Base-by-base conservation (phyloP, 257 asterid species). In the Solanum etuberosum region DNA sequence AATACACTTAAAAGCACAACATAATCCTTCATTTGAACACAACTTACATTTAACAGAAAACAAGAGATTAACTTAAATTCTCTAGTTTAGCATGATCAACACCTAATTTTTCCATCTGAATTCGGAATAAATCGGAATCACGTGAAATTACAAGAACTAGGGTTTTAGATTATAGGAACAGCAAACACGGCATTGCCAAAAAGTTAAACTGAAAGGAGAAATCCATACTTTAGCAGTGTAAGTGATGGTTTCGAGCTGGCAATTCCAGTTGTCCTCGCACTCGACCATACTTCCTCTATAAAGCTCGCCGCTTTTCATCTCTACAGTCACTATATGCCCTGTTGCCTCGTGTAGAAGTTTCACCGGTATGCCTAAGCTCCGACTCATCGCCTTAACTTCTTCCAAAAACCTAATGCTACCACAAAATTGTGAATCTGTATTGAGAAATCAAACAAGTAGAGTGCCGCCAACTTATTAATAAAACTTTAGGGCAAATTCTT, bases 331-430 rank as follows among this genome's bases (percentile, higher is more conserved):
- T 21, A 95, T 87, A 90, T 97, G 98, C 9, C 98, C 98, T 23
- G 98, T 93, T 86, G 99, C 98, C 88, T 97, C 99, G 91, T 97
- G 98, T 74, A 97, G 95, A 89, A 97, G 96, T 94, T 97, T 97
- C 93, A 97, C 98, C 91, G 99, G 99, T 73, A 97, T 94, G 27
- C 98, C 98, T 84, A 95, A 92, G 91, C 98, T 95, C 88, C 98
- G 95, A 90, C 98, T 95, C 99, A 97, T 97, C n/a, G 15, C 25
- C 13, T 0, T 31, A 48, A 2, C 35, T 9, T 40, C 51, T 46
- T 78, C 21, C 51, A 87, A 87, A 80, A 87, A 54, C 91, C 74
- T 86, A 89, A 73, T 59, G 87, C 91, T 29, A n/a, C 38, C 35
- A 16, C 37, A 25, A 18, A 43, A 42, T 46, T 15, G 59, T 42